Base-by-base conservation (phyloP, 2,329 filamentous ascomycete species). In the Onygenales sp. region DNA sequence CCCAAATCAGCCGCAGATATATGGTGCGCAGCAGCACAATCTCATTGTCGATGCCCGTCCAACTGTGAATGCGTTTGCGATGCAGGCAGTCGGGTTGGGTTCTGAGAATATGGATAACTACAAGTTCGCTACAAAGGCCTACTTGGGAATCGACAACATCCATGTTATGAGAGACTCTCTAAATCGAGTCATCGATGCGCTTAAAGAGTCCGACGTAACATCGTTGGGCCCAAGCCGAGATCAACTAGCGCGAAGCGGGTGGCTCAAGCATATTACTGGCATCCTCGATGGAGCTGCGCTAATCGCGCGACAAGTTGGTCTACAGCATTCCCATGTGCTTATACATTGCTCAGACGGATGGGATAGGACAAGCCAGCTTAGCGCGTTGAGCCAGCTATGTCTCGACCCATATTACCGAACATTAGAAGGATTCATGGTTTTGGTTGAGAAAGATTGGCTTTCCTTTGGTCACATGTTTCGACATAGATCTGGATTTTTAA, bases 61-160 rank as follows among this genome's bases (percentile, higher is more conserved):
- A 13, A 93, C 86, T 3, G 85, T 98, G 61, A 98, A 98, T 67
- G 93, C 93, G 17, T 84, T 91, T 60, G 90, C 90, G 6, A 97
- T 96, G 80, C 91, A 96, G 68, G 88, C 91, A 3, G 84, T 92
- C 58, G 93, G 93, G 6, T 84, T 91, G 67, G 93, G 93, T 2
- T 95, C 92, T 0, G 93, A 98, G 70, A 95, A 96, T 64, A 96
- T 97, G 88, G 89, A 95, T 59, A 87, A 95, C 70, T 98, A 98
- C 73, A 89, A 86, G 57, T 92, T 91, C 63, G 89, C 90, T 13
- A 86, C 85, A 55, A 95, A 96, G 70, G 86, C 86, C 33, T 98
- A 94, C 66, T 79, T 98, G 53, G 93, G 89, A 58, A 98, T 98
- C 64, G 92, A 94, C 68, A 98, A 98, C 67, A 97, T 98, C 56